Evolutionary conservation across 2,329 filamentous ascomycete species (phyloP).

Genomic region (Trichoderma oligosporum): DNA sequence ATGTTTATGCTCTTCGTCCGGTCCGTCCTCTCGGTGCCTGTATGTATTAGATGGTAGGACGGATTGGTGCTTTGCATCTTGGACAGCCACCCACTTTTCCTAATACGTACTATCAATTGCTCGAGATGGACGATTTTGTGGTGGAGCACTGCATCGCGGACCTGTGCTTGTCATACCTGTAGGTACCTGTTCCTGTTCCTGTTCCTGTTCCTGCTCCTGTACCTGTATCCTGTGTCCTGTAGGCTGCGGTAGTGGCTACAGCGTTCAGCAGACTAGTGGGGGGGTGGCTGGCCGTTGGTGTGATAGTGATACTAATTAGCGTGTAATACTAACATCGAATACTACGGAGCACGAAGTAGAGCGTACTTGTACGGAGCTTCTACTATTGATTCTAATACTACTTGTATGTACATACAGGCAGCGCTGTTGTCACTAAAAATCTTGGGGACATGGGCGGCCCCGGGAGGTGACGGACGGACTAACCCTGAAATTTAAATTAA

Average conservation of each 20-base stretch:
- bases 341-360: not conserved
- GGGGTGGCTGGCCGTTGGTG: not conserved
- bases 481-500: slow-evolving; percentile 19
- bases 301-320: not conserved
- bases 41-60: too few relatives aligned
- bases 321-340: not conserved
- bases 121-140: not conserved
- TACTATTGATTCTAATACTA: not conserved
- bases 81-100: too few relatives aligned
- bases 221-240: not conserved
- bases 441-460: slow-evolving; percentile 6
- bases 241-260: slow-evolving; percentile 13
- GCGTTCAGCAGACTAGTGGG: slow-evolving; percentile 1
- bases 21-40: not conserved
- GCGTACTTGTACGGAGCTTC: not conserved
- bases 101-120: too few relatives aligned
- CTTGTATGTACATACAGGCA: not conserved
- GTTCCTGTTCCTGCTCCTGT: too few relatives aligned
- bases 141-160: too few relatives aligned
- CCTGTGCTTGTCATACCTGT: too few relatives aligned
- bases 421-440: not conserved
- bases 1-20: too few relatives aligned
- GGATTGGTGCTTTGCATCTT: too few relatives aligned
- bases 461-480: slow-evolving; percentile 3
- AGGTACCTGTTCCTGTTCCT: too few relatives aligned